Evolutionary conservation across 768 basidiomycete species (phyloP).

Genomic region (Suillus ampliporus): DNA sequence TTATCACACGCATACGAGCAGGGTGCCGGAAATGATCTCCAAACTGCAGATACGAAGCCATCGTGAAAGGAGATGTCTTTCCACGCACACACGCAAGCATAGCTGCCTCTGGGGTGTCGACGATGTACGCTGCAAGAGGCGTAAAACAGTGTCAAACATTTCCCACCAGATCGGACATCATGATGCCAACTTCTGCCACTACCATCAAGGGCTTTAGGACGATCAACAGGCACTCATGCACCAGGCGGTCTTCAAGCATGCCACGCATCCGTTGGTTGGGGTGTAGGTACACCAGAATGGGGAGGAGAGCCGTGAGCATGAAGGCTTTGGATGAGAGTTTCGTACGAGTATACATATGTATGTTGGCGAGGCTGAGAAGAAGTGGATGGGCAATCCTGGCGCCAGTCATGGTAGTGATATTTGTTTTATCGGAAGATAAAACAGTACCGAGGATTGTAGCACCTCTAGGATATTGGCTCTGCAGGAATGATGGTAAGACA

Average conservation of each 20-base stretch:
- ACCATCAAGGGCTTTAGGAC: conserved; percentile 21
- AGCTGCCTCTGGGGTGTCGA: conserved; percentile 11
- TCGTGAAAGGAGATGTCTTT: conserved; percentile 34
- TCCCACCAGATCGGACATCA: conserved; percentile 29
- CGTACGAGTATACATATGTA: conserved; percentile 29
- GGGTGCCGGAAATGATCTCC: conserved; percentile 36
- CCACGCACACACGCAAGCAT: conserved; percentile 15
- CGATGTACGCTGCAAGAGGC: conserved; percentile 36
- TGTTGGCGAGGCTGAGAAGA: conserved; percentile 38
- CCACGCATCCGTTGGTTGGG: conserved; percentile 23
- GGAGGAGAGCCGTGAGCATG: conserved; percentile 31
- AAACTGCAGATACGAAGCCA: conserved; percentile 35
- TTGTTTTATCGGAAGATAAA: conserved; percentile 40
- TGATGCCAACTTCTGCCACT: conserved; percentile 20
- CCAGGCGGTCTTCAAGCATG: conserved; percentile 17
- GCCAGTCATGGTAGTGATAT: conserved; percentile 36
- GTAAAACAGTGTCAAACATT: conserved; percentile 14
- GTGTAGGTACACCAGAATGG: conserved; percentile 32
- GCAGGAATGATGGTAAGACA: not conserved
- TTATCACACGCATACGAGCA: conserved; percentile 19
- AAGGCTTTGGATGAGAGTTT: conserved; percentile 35
- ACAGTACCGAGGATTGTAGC: conserved; percentile 30
- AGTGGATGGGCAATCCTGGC: conserved; percentile 35
- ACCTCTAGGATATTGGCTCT: conserved; percentile 23
- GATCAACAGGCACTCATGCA: conserved; percentile 24